Percentiles rank a stretch among this genome's conserved stretches.
These are phyloP conservation scores for Talaromyces marneffei DNA, from an alignment of 2,329 filamentous ascomycete genomes.

Conservation along the genomic window DNA sequence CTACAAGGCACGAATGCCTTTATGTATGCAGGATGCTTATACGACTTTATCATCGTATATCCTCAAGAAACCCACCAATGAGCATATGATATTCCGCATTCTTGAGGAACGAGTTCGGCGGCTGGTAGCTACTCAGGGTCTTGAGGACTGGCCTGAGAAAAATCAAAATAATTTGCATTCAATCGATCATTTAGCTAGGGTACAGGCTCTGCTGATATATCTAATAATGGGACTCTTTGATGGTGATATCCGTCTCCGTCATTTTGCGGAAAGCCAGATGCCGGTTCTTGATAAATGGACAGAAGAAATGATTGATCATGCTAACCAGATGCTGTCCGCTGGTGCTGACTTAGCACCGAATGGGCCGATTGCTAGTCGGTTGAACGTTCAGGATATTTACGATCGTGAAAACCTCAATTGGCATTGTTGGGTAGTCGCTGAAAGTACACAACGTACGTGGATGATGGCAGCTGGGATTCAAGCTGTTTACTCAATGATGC, in stretches of 20 bases:
- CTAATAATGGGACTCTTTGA: background rate
- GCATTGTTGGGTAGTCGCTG: conserved; percentile 4
- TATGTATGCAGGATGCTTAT: conserved; percentile 2
- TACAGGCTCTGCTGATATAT: background rate
- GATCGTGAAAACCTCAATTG: conserved; percentile 1
- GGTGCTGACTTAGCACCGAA: background rate
- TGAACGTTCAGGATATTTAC: background rate
- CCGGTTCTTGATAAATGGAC: background rate
- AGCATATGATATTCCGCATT: background rate
- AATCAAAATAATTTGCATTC: background rate
- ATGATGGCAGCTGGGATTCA: conserved; percentile 1
- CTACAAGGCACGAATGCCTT: background rate
- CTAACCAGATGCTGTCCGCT: background rate
- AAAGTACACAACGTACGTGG: conserved; percentile 8
- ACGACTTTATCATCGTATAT: background rate
- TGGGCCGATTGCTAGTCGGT: background rate
- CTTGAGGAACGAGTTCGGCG: background rate
- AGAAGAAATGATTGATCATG: background rate
- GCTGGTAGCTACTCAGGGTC: background rate
- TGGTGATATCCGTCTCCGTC: background rate
- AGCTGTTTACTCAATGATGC: conserved; percentile 2
- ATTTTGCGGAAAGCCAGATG: background rate
- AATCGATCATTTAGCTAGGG: conserved; percentile 4
- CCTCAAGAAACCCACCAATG: background rate
- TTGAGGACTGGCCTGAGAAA: background rate